Evolutionary conservation across 2,329 filamentous ascomycete genomes (phyloP).

Genomic region (Ascochyta koolunga): DNA sequence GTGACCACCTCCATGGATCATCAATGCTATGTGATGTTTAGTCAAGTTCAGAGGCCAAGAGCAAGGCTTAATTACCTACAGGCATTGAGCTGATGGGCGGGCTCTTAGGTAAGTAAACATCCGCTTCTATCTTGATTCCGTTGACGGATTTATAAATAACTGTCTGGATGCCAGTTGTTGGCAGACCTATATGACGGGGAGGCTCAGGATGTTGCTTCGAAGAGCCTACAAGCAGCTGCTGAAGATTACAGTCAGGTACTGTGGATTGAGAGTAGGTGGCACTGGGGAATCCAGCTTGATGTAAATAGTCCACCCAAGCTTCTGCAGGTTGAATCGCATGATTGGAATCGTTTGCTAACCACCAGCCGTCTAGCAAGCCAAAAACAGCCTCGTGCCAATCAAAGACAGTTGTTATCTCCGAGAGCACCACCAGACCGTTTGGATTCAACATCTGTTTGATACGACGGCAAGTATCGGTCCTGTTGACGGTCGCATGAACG

Average conservation of each 20-base stretch:
- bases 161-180: neutral
- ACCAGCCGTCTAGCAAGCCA: constrained; percentile 35
- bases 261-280: constrained; percentile 10
- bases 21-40: constrained; percentile 41
- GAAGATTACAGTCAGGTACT: neutral
- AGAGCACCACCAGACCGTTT: constrained; percentile 21
- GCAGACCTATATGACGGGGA: neutral
- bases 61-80: constrained; percentile 10
- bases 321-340: constrained; percentile 12
- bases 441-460: constrained; percentile 15
- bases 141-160: neutral
- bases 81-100: constrained; percentile 1
- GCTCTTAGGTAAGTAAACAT: constrained; percentile 26
- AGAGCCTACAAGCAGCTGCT: neutral
- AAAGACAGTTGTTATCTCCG: constrained; percentile 20
- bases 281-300: constrained; percentile 3
- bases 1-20: constrained; percentile 56
- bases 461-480: constrained; percentile 2
- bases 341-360: constrained; percentile 20
- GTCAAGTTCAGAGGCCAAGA: no score
- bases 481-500: constrained; percentile 29
- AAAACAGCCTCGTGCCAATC: constrained; percentile 27
- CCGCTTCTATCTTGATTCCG: neutral
- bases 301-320: constrained; percentile 10
- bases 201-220: no score